Evolutionary conservation across 2,329 filamentous ascomycete species (phyloP), one percentile per base, ranked within the genome.

Genomic region (Coniochaeta sp.): DNA sequence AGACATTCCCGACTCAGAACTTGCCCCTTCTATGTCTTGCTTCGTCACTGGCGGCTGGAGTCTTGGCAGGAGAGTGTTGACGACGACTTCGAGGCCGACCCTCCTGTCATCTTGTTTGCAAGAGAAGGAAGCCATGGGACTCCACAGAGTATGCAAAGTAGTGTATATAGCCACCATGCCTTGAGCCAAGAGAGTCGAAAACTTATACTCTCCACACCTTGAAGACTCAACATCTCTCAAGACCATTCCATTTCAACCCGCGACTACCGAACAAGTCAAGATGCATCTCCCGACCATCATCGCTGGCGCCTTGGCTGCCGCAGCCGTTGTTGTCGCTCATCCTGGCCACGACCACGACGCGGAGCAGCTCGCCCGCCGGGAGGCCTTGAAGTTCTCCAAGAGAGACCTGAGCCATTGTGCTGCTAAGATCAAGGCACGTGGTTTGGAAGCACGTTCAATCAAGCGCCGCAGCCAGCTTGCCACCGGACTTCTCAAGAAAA

Each of bases 311-410:
- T 58, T 69, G 57, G 63, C 67, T 50, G 63, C 63, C 40, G 62
- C 60, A 17, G n/a, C n/a, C n/a, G 47, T 67, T 43, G 67, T 61
- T 19, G 38, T 63, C 11, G 74, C 74, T 28, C 74, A 79, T 52
- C 76, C 77, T 0, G 77, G 76, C 52, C 76, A 79, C 62, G 68
- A 77, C 59, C 65, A 74, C 59, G 65, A 65, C 55, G 70, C 74
- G 14, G 77, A 79, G 66, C 71, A 71, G 12, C 73, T 71, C 4
- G 76, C 75, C 65, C 77, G 75, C 43, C 74, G 72, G 14, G 66
- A 67, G 0, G 75, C 74, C 62, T 64, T 79, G 57, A 67, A 73
- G 59, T 64, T 65, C 40, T 66, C 69, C 33, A 68, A 70, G 54
- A 61, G 72, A 40, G 70, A 73, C 38, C 68, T 79, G 19, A 64